Evolutionary conservation across 2,329 filamentous ascomycete genomes (phyloP).

Genomic region (Fonsecaea monophora): DNA sequence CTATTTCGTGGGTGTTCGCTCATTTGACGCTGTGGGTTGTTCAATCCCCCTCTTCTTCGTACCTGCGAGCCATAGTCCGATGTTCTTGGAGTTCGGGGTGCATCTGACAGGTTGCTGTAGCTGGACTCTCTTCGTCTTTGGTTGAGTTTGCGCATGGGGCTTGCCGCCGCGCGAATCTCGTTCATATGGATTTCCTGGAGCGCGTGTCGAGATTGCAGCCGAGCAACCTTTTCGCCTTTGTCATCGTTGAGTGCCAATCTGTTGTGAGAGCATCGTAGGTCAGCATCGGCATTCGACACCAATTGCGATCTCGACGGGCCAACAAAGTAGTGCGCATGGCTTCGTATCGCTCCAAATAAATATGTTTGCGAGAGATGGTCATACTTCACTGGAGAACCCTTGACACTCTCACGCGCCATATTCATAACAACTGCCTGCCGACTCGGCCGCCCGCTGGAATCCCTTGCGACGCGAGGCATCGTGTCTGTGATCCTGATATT

Average conservation of each 20-base stretch:
- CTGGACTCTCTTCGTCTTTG: slow-evolving; percentile 53
- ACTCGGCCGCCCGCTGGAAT: slow-evolving; percentile 24
- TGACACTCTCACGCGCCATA: slow-evolving; percentile 42
- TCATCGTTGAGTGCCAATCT: slow-evolving; percentile 98
- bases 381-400: slow-evolving; percentile 59
- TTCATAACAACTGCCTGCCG: slow-evolving; percentile 35
- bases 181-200: slow-evolving; percentile 91
- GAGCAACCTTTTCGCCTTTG: slow-evolving; percentile 85
- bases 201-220: slow-evolving; percentile 84
- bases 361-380: slow-evolving; percentile 28
- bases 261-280: slow-evolving; percentile 14
- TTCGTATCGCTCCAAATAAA: not conserved
- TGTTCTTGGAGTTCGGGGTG: slow-evolving; percentile 62
- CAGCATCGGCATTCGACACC: slow-evolving; percentile 1
- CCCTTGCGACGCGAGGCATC: slow-evolving; percentile 36
- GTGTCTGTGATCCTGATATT: not conserved
- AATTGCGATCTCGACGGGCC: not conserved
- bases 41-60: slow-evolving; percentile 27
- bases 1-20: slow-evolving; percentile 9
- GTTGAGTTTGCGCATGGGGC: slow-evolving; percentile 70
- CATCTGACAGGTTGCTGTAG: slow-evolving; percentile 62
- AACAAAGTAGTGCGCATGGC: not conserved
- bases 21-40: slow-evolving; percentile 24
- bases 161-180: slow-evolving; percentile 82
- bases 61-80: slow-evolving; percentile 37